Base-by-base conservation (phyloP, 306 rosid genomes). In the Vicia villosa region DNA sequence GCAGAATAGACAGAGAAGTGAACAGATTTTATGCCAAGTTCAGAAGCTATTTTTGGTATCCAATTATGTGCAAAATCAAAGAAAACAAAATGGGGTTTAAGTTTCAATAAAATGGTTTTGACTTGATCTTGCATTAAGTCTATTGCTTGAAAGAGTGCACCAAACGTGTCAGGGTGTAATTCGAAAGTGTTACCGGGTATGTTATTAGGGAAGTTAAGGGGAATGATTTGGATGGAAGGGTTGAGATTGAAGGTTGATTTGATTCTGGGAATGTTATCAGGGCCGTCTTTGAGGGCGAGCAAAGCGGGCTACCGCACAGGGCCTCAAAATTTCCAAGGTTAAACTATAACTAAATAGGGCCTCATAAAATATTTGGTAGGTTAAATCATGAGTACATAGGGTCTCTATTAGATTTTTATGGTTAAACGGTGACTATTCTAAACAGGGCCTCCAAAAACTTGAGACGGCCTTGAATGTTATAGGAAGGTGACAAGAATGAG, bases 41-140 rank as follows among this genome's bases (percentile, higher is more conserved):
- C 55, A 6, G 84, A 75, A 16, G 86, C 89, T 5, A 84, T 0
- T 8, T 76, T 38, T 3, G 89, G 89, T 12, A 84, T 78, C 86
- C 89, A 79, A 34, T 75, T 20, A 20, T 84, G 89, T 2, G 84
- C 82, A 54, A 84, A 84, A 43, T 84, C 89, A 43, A 84, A 79
- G 73, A 79, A 28, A 3, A 84, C 70, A 26, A 79, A 84, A 11
- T 81, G 68, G n/a, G 84, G 89, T 66, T 76, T 79, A 51, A 84
- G 84, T 10, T 81, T 54, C 5, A 71, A 16, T 4, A 84, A 13
- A 19, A 81, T 73, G 22, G 78, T 30, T 66, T 76, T 79, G 1
- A 84, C 63, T 32, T 79, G 80, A n/a, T 76, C 41, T 32, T 76
- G 80, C 41, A 72, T 77, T 0, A 78, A 75, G 20, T 75, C 82